Conservation (phyloP, 169 alveolate species). For the Perkinsus chesapeaki region DNA sequence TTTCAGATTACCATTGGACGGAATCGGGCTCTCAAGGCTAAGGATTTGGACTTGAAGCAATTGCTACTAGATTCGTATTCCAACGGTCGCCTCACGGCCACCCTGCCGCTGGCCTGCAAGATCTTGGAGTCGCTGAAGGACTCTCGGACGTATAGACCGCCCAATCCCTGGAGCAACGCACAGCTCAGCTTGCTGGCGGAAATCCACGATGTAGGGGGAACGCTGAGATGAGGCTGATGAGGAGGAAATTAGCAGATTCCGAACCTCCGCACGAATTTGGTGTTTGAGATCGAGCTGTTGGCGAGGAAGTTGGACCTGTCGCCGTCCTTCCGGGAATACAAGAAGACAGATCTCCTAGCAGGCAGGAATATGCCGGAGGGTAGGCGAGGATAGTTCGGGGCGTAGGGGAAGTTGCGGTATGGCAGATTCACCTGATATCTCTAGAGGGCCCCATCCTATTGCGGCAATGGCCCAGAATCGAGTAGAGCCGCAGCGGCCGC, state of each 20-base stretch:
- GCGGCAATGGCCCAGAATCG: not conserved
- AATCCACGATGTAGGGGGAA: slow-evolving; percentile 48
- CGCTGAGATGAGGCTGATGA: not conserved
- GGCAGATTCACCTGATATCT: not conserved
- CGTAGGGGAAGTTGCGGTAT: not conserved
- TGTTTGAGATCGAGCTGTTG: slow-evolving; percentile 79
- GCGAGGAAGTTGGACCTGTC: slow-evolving; percentile 59
- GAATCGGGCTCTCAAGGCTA: slow-evolving; percentile 70
- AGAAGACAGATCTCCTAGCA: not conserved
- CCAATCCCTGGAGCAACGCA: slow-evolving; percentile 88
- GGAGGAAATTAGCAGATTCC: slow-evolving; percentile 12
- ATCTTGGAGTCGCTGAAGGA: slow-evolving; percentile 54
- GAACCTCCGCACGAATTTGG: slow-evolving; percentile 62
- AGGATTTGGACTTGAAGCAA: slow-evolving; percentile 69
- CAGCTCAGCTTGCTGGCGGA: slow-evolving; percentile 67
- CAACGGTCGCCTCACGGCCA: slow-evolving; percentile 58
- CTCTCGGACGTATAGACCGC: slow-evolving; percentile 71
- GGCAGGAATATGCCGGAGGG: not conserved
- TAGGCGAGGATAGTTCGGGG: not conserved
- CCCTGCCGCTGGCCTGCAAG: slow-evolving; percentile 74
- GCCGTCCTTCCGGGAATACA: not conserved
- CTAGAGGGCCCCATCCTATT: not conserved
- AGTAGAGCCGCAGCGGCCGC: not conserved
- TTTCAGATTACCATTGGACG: slow-evolving; percentile 37
- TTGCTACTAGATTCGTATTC: slow-evolving; percentile 62